These are phyloP conservation scores for Globisporangium megalacanthum DNA, from an alignment of 352 stramenopile species.

Conservation along the genomic window DNA sequence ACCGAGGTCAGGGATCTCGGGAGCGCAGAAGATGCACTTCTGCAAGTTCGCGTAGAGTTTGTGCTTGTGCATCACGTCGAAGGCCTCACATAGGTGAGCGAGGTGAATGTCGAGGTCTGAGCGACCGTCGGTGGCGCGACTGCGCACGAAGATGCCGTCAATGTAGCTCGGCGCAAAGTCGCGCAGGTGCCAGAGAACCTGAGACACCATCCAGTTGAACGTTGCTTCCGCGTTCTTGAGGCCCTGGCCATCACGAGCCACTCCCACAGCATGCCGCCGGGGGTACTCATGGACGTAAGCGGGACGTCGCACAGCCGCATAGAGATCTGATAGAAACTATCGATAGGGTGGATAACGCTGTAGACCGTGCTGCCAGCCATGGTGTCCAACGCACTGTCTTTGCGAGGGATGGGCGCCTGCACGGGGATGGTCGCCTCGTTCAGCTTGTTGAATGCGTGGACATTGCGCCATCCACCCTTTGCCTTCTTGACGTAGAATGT, in stretches of 20 bases:
- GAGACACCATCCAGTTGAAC: constrained; percentile 20
- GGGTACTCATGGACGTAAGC: constrained; percentile 16
- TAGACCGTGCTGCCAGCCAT: constrained; percentile 26
- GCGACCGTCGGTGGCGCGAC: background rate
- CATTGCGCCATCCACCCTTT: constrained; percentile 18
- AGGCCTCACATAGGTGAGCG: background rate
- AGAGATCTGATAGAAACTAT: constrained; percentile 28
- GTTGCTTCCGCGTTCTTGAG: constrained; percentile 19
- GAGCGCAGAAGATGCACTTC: constrained; percentile 1
- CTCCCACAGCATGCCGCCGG: constrained; percentile 24
- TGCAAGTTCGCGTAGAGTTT: constrained; percentile 3
- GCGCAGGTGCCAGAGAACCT: background rate
- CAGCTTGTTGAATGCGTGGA: constrained; percentile 32
- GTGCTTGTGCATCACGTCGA: background rate
- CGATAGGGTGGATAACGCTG: constrained; percentile 20
- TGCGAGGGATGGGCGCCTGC: constrained; percentile 24
- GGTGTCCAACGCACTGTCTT: constrained; percentile 19
- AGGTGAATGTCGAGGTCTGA: background rate
- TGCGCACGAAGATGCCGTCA: constrained; percentile 7
- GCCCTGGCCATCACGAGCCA: constrained; percentile 22
- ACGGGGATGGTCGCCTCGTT: constrained; percentile 22
- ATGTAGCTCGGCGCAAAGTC: constrained; percentile 6
- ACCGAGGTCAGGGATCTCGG: background rate
- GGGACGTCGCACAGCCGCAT: constrained; percentile 14
- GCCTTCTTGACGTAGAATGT: constrained; percentile 28